Conservation (phyloP, 345 rosid species). For the Gossypium longicalyx region DNA sequence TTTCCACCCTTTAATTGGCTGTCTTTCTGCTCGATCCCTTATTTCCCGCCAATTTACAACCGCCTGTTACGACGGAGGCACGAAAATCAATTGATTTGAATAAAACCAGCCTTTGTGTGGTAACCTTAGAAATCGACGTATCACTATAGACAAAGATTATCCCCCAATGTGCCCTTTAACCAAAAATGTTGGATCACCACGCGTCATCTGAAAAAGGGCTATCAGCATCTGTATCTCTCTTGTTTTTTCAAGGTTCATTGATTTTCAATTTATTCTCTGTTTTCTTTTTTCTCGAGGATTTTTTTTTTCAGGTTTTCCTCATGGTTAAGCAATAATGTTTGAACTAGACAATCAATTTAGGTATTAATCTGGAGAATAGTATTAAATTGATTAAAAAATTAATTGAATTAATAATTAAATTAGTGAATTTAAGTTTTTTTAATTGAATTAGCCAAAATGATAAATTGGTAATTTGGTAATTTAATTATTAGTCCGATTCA, state of each 20-base stretch:
- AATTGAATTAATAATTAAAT: too few relatives aligned
- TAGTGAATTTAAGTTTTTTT: too few relatives aligned
- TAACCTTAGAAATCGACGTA: not conserved
- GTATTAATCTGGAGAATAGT: too few relatives aligned
- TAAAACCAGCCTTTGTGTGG: not conserved
- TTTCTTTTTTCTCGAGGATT: not conserved
- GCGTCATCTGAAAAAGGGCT: not conserved
- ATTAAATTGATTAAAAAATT: too few relatives aligned
- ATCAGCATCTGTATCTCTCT: too few relatives aligned
- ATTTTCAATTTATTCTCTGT: too few relatives aligned
- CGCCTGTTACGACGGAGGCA: not conserved
- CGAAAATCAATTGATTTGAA: not conserved
- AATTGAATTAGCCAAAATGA: too few relatives aligned
- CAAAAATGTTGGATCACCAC: not conserved
- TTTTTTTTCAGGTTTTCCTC: not conserved
- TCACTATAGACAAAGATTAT: not conserved
- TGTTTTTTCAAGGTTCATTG: too few relatives aligned
- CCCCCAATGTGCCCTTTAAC: not conserved
- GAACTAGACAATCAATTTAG: too few relatives aligned
- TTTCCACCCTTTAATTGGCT: slow-evolving; percentile 16
- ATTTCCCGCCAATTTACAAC: slow-evolving; percentile 23
- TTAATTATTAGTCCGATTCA: too few relatives aligned
- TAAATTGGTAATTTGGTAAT: too few relatives aligned
- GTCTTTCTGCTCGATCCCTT: not conserved
- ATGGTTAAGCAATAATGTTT: too few relatives aligned